These are phyloP conservation scores for Climacium dendroides DNA, from an alignment of 225 moss, liverwort and hornwort species.

Conservation along the genomic window DNA sequence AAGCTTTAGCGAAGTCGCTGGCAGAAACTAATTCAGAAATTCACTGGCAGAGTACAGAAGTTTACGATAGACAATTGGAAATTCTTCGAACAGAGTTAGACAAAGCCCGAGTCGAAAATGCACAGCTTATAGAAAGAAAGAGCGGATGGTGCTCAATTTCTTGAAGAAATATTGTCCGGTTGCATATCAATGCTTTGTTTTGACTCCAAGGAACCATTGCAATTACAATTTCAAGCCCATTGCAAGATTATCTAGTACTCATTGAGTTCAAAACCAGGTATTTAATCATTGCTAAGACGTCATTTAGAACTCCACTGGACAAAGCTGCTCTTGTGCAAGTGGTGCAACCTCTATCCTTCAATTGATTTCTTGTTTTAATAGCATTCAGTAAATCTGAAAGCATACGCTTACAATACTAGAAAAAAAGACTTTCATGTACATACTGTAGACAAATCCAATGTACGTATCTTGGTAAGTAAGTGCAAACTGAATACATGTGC, in stretches of 20 bases:
- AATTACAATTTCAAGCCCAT: background rate
- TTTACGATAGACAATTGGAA: fast-evolving
- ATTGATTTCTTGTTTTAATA: background rate
- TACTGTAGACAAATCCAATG: no score
- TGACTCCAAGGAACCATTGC: background rate
- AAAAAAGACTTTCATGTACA: no score
- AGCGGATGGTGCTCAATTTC: background rate
- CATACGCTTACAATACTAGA: no score
- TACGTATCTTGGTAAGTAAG: no score
- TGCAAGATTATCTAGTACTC: background rate
- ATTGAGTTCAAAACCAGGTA: no score
- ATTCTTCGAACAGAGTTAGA: background rate
- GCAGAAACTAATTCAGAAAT: background rate
- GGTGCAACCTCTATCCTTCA: background rate
- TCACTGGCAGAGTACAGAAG: background rate
- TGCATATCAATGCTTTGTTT: background rate
- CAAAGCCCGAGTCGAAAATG: background rate
- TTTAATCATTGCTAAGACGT: no score
- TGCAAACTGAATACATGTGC: no score
- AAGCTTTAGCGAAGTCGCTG: background rate
- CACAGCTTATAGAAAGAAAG: background rate
- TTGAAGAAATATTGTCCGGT: background rate
- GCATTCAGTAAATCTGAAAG: background rate
- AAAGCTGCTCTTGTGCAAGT: background rate
- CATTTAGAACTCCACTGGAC: background rate